These are phyloP conservation scores for Sodiomyces alkalinus DNA, from an alignment of 2,329 filamentous ascomycete species.

Conservation along the genomic window DNA sequence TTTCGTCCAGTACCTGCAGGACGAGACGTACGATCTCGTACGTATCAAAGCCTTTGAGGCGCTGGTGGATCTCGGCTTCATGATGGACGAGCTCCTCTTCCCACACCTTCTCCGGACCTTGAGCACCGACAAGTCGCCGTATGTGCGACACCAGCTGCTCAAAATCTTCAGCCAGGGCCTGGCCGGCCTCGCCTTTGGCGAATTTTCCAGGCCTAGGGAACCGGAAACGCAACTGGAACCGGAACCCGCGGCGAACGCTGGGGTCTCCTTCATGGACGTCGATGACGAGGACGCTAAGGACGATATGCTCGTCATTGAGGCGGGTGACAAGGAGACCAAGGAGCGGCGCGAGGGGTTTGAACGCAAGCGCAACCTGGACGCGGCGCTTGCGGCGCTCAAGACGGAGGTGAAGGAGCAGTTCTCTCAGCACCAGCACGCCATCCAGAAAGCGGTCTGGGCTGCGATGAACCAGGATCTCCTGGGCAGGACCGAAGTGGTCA, in stretches of 20 bases:
- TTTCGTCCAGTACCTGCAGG: conserved; percentile 49
- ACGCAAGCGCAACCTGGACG: conserved; percentile 46
- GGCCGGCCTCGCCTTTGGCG: conserved; percentile 48
- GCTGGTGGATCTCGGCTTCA: conserved; percentile 45
- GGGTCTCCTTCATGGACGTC: conserved; percentile 3
- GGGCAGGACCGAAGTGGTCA: conserved; percentile 25
- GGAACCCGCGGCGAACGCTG: not conserved
- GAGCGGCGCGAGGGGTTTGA: conserved; percentile 48
- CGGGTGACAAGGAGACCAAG: conserved; percentile 33
- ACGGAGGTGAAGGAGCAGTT: conserved; percentile 29
- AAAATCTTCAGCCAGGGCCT: conserved; percentile 43
- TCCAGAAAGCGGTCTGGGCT: conserved; percentile 26
- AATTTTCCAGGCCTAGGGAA: conserved; percentile 29
- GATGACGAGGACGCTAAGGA: conserved; percentile 3
- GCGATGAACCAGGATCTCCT: conserved; percentile 23
- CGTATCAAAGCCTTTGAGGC: conserved; percentile 52
- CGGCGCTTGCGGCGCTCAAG: conserved; percentile 30
- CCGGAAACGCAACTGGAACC: conserved; percentile 1
- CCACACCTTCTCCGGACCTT: conserved; percentile 41
- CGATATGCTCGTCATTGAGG: conserved; percentile 21
- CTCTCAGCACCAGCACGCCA: conserved; percentile 19
- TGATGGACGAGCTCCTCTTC: conserved; percentile 39
- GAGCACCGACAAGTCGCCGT: conserved; percentile 49
- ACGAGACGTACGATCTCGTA: conserved; percentile 46
- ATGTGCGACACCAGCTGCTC: conserved; percentile 43